Evolutionary conservation across 2,329 filamentous ascomycete genomes (phyloP), one percentile per base, ranked within the genome.

Genomic region (Lasiodiplodia sp.): DNA sequence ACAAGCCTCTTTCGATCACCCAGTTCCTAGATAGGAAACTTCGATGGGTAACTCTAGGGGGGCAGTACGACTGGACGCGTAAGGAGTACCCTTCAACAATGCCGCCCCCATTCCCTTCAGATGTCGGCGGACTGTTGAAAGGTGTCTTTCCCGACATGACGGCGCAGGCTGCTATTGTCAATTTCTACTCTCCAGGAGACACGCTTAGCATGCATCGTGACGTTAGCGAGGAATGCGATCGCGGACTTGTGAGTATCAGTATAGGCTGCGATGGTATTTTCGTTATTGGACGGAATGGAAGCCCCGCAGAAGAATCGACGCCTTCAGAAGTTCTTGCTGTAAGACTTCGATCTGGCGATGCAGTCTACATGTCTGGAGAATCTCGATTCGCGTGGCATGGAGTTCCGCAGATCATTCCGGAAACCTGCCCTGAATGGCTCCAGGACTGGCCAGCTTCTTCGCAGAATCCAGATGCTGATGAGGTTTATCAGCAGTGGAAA

Each of bases 41-140:
- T 28, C 93, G 95, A 73, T 99, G 96, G 96, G 88, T 96, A 52
- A 98, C 95, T 0, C 87, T 99, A 2, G 96, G 96, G 62, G 95
- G 94, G 0, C 96, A 98, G 78, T 98, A 98, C 79, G 92, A 98
- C 82, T 98, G 95, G 96, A 96, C 94, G 0, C 87, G 88, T 68
- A 94, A 97, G 72, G 82, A 88, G 14, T 98, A 98, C 76, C 94
- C 94, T 0, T 78, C 83, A 11, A 84, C 86, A n/a, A 70, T 78
- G 3, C 90, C 92, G 0, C 93, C 93, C 0, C 75, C 82, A 0
- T 97, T 97, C 73, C 94, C 95, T 0, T 51, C 78, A 1, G 93
- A 97, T 75, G 86, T 96, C 60, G 88, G 88, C 4, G 78, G 76
- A 1, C 86, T 97, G 8, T 82, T 97, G 0, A 84, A 88, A 67